phyloP scores from a whole-genome alignment of 306 rosid species.

The Canavalia gladiata region DNA sequence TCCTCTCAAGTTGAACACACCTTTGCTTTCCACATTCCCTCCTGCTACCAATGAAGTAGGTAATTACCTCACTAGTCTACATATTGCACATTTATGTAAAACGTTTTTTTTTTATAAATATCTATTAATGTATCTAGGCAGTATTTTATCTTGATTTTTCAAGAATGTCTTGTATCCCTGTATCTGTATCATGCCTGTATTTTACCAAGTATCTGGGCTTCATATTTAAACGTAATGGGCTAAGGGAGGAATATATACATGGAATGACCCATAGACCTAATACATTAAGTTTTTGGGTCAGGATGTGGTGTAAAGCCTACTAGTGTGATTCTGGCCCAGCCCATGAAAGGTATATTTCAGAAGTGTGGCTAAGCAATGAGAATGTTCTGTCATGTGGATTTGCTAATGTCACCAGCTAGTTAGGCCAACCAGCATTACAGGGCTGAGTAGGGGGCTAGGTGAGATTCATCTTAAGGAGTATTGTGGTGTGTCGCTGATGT shows the following conservation, averaged over 20 bases:
- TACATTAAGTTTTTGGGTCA: neutral
- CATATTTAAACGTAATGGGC: neutral
- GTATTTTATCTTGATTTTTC: neutral
- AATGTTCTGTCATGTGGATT: neutral
- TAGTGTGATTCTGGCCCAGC: neutral
- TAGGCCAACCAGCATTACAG: neutral
- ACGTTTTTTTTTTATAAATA: no score
- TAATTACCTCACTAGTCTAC: no score
- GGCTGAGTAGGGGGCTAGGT: neutral
- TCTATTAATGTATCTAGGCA: neutral
- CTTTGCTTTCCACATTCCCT: no score
- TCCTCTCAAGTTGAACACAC: no score
- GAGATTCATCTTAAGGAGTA: neutral
- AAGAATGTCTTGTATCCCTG: no score
- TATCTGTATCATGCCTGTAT: neutral
- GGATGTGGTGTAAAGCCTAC: neutral
- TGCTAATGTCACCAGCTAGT: neutral
- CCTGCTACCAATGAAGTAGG: no score
- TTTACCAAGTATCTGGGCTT: neutral
- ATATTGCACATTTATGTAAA: no score
- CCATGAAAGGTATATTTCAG: neutral
- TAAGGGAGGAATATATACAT: neutral
- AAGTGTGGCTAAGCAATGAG: neutral
- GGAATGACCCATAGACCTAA: conserved; percentile 3
- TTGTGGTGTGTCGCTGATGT: neutral